phyloP scores from a whole-genome alignment of 148 eudicot species.

The Silene uniflora region DNA sequence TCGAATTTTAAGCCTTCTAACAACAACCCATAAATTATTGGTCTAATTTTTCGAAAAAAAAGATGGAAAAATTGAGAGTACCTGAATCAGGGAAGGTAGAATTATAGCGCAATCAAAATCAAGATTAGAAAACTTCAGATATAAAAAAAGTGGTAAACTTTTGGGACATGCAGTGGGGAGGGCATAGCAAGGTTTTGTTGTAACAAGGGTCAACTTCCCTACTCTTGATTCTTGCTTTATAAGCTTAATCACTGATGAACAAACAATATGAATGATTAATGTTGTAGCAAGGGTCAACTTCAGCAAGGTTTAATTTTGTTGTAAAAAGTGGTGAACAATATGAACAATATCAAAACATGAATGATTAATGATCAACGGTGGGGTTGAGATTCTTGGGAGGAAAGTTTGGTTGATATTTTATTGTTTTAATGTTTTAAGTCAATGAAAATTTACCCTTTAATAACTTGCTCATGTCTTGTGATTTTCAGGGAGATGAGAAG shows the following conservation, averaged over 20 bases:
- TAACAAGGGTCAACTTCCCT: conserved; percentile 48
- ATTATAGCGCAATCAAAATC: conserved; percentile 61
- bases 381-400: background rate
- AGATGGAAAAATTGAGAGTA: conserved; percentile 13
- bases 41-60: too few species aligned
- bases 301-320: too few species aligned
- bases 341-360: too few species aligned
- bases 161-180: conserved; percentile 83
- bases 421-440: too few species aligned
- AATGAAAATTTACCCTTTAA: too few species aligned
- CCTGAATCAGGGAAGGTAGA: conserved; percentile 82
- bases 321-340: too few species aligned
- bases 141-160: conserved; percentile 72
- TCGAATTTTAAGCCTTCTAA: too few species aligned
- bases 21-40: background rate
- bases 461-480: too few species aligned
- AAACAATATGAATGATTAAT: background rate
- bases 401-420: background rate
- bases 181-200: conserved; percentile 64
- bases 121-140: conserved; percentile 58
- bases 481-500: too few species aligned
- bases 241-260: background rate
- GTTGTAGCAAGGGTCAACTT: too few species aligned
- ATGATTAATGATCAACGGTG: background rate
- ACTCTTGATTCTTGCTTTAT: conserved; percentile 36